Evolutionary conservation across 2,329 filamentous ascomycete species (phyloP), one percentile per base, ranked within the genome.

Genomic region (Diaporthe caulivora): DNA sequence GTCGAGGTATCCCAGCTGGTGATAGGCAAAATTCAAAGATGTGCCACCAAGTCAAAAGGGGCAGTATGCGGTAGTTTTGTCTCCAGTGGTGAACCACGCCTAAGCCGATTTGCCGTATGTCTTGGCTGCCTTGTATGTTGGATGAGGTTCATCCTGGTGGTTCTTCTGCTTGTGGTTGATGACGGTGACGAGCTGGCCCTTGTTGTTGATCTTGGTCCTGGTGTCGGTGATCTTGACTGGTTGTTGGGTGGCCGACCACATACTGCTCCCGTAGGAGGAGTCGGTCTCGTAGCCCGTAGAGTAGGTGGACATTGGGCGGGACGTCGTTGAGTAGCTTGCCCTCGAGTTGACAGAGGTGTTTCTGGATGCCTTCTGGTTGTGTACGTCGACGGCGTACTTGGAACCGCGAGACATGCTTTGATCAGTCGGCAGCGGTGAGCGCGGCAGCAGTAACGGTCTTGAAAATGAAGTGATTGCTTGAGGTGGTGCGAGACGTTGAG

Each of bases 181-280:
- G 26, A 75, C 74, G 5, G 74, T 75, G 34, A 75, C 74, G 29
- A 73, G 29, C 37, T 58, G 49, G 29, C 74, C 74, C n/a, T 57
- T 73, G 47, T 40, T 70, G 53, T 62, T 49, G 37, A 71, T 51
- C 44, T 62, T 71, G 2, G 68, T 71, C 68, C 53, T 75, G 64
- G 68, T 71, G 21, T 57, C 60, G 49, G 26, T 17, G 60, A 54
- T 67, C 64, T 54, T 71, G 42, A n/a, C n/a, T 37, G 37, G 58
- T 34, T 53, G 62, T 29, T 67, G 53, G n/a, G 57, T n/a, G 21
- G 55, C 2, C 7, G 37, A 40, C 37, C 7, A 40, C 55, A 37
- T 65, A 37, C 65, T 29, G 47, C 54, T 60, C 17, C 51, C 34
- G 6, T 31, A 17, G 6, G 70, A 44, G 5, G 47, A 65, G 55